Evolutionary conservation across 208 protist species (phyloP), one percentile per base, ranked within the genome.

Genomic region (Trypanosoma theileri): DNA sequence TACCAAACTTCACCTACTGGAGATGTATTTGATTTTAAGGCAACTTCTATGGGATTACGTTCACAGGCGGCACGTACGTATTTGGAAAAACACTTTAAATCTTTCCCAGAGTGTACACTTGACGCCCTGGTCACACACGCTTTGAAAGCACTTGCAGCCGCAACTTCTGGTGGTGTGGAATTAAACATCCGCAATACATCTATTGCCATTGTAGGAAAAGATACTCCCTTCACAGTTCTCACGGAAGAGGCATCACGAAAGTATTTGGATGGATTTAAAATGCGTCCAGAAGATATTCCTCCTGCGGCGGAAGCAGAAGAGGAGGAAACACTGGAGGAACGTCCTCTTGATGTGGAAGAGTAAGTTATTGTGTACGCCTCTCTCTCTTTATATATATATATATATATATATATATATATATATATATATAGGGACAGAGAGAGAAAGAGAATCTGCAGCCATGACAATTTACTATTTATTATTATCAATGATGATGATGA

Each of bases 11-110:
- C 85, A 53, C 98, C 98, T 22, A 98, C 97, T 21, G 98, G 97
- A 42, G 98, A 99, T 60, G 98, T 98, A 66, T 99, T 95, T 79
- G 95, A 99, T 66, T 99, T 97, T 84, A 98, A 98, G 76, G 95
- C 97, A 24, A 96, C 97, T 51, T 98, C 98, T 16, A 99, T 99
- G 85, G 99, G 99, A 31, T 91, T 98, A n/a, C 93, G 98, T 68
- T 98, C 97, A 10, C 99, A 99, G 87, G 92, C 96, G 1, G 94
- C 98, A 16, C 91, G 94, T 48, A 99, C 98, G 11, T 99, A 99
- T 77, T 89, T 99, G n/a, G 99, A 99, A 81, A 97, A 96, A 70
- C 81, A 99, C 80, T 99, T 98, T 73, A 80, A 94, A 41, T 60
- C 60, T 48, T 99, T 99, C 71, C 69, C 76, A 21, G 76, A 91